Evolutionary conservation across 163 green algal genomes (phyloP).

Genomic region (Coccomyxa subellipsoidea): DNA sequence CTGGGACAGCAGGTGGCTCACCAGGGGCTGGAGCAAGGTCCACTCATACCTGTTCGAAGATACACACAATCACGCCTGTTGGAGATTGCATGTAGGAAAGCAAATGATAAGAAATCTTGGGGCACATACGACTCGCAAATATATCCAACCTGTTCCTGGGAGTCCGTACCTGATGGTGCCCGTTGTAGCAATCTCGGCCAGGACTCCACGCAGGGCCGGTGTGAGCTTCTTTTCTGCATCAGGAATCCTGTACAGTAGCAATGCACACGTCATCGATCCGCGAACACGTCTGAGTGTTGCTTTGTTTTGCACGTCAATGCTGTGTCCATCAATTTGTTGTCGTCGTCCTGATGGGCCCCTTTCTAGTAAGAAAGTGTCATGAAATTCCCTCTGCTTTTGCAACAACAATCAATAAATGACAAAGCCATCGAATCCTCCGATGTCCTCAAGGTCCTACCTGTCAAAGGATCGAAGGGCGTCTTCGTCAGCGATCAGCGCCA

Average conservation of each 20-base stretch:
- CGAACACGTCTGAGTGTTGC: too few species aligned
- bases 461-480: constrained; percentile 25
- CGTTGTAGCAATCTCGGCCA: constrained; percentile 61
- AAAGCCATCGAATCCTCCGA: background rate
- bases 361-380: too few species aligned
- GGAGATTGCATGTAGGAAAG: background rate
- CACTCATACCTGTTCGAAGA: constrained; percentile 49
- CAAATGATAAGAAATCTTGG: constrained; percentile 2
- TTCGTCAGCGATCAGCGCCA: constrained; percentile 12
- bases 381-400: too few species aligned
- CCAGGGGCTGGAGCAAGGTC: constrained; percentile 50
- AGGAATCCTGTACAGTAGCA: constrained; percentile 3
- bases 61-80: too few species aligned
- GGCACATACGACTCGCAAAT: background rate
- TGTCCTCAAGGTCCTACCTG: constrained; percentile 14
- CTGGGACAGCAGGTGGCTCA: constrained; percentile 46
- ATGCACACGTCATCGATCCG: too few species aligned
- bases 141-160: background rate
- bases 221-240: constrained; percentile 34
- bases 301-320: background rate
- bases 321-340: too few species aligned
- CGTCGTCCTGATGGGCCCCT: too few species aligned
- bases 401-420: too few species aligned
- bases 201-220: constrained; percentile 43
- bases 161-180: constrained; percentile 37